A percentile compares a stretch with the other conserved stretches of the same genome.
Conservation (phyloP, 2,329 filamentous ascomycete genomes). For the Pseudomassariella vexata region DNA sequence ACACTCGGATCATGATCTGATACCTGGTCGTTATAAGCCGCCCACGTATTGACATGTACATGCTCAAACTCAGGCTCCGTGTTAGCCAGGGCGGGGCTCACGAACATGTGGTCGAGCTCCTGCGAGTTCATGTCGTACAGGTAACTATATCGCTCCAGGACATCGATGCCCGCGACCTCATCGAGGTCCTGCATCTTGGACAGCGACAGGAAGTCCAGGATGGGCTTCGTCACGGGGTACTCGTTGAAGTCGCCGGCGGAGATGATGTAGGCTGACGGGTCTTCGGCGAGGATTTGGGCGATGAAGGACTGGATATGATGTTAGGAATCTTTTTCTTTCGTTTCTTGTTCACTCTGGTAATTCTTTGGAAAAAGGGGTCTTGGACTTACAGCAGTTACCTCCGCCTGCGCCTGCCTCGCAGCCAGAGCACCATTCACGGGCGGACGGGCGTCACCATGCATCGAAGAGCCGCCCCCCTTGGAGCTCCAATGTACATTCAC, state of each 20-base stretch:
- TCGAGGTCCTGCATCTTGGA: slow-evolving; percentile 59
- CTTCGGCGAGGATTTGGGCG: slow-evolving; percentile 47
- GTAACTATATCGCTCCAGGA: slow-evolving; percentile 63
- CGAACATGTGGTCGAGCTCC: slow-evolving; percentile 65
- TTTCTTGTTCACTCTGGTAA: not conserved
- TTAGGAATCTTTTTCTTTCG: too few relatives aligned
- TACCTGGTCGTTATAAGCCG: slow-evolving; percentile 45
- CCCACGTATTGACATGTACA: slow-evolving; percentile 67
- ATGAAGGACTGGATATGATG: slow-evolving; percentile 40
- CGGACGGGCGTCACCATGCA: slow-evolving; percentile 61
- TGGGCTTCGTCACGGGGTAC: slow-evolving; percentile 56
- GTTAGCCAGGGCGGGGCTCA: slow-evolving; percentile 46
- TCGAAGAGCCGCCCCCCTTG: slow-evolving; percentile 59
- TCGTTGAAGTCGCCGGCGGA: slow-evolving; percentile 68
- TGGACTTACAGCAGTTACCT: slow-evolving; percentile 47
- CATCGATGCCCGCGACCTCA: slow-evolving; percentile 45
- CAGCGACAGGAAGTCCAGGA: slow-evolving; percentile 45
- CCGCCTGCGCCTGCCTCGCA: slow-evolving; percentile 49
- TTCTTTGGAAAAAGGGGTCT: not conserved
- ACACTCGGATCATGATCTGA: slow-evolving; percentile 68
- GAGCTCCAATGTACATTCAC: slow-evolving; percentile 64
- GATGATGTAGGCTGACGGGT: slow-evolving; percentile 53
- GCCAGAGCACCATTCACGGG: slow-evolving; percentile 61
- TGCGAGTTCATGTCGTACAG: slow-evolving; percentile 65
- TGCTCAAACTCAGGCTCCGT: slow-evolving; percentile 52